Evolutionary conservation across 2,329 filamentous ascomycete species (phyloP), one percentile per base, ranked within the genome.

Genomic region (Sporothrix phasma): DNA sequence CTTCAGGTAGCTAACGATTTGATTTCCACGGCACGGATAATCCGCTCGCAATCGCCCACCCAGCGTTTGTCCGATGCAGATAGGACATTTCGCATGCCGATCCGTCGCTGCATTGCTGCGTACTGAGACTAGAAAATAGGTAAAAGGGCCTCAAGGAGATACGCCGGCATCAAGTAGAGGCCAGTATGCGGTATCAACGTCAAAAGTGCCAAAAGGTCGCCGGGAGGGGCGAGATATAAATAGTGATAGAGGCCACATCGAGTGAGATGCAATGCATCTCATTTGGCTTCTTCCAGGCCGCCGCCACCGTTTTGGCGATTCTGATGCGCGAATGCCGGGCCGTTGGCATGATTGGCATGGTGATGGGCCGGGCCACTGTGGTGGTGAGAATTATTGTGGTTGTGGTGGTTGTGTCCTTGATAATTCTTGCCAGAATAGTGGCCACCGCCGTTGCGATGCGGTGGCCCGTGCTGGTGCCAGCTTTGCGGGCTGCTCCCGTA

Each of bases 401-500:
- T 73, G 62, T 59, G 39, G 56, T 68, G 73, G 62, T 71, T 74
- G 64, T 80, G 79, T 34, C 73, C 75, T 61, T 77, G 76, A 66
- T 79, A 81, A 67, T 77, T 80, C 73, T 84, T 83, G 56, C 61
- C 64, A 67, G 70, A 71, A 66, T 82, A 81, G 65, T 77, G 82
- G 71, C 80, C 81, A 69, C 78, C 81, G 68, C 82, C 82, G 70
- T 80, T 85, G 68, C 83, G 84, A 71, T 84, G 81, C 67, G 82
- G 81, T 45, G 79, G 80, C 1, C 80, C 80, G 70, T 84, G 87
- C 69, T 87, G 84, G 72, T 88, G 85, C 69, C 78, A 76, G 66
- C 87, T 84, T 67, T 87, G 85, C 60, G 86, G 86, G 70, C 86
- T 88, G 41, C 81, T 84, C 63, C 84, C 82, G 72, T 82, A 88